phyloP scores from a whole-genome alignment of 2,329 filamentous ascomycete species.

The Arachnopeziza araneosa region DNA sequence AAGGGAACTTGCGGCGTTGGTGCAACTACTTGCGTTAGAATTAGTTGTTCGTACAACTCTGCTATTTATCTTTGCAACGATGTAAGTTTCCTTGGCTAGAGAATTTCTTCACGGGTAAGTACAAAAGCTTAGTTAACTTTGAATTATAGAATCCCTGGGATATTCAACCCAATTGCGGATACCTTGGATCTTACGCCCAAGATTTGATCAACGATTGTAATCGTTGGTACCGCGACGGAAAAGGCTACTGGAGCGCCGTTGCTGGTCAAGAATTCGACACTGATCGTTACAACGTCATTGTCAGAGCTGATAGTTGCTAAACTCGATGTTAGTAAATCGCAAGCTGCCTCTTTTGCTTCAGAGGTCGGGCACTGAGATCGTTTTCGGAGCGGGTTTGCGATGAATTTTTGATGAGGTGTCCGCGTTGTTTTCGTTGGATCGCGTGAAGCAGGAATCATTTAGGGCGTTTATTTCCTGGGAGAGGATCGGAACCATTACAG shows the following conservation, averaged over 20 bases:
- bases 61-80: conserved; percentile 3
- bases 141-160: background rate
- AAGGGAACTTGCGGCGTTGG: background rate
- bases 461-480: too few species aligned
- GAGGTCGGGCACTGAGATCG: background rate
- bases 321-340: background rate
- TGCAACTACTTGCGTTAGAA: background rate
- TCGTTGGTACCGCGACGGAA: background rate
- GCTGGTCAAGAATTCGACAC: conserved; percentile 1
- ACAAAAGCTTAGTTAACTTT: background rate
- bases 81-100: background rate
- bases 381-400: background rate
- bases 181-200: background rate
- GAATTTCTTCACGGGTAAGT: background rate
- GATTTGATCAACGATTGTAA: background rate
- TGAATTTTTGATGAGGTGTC: background rate
- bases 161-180: background rate
- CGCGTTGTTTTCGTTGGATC: background rate
- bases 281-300: conserved; percentile 1
- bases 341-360: background rate
- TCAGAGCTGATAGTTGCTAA: background rate
- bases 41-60: background rate
- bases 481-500: too few species aligned
- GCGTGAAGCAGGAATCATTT: background rate
- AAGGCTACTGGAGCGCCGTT: background rate